Evolutionary conservation across 1,284 basidiomycete species (phyloP), one percentile per base, ranked within the genome.

Genomic region (Leccinum holopus): DNA sequence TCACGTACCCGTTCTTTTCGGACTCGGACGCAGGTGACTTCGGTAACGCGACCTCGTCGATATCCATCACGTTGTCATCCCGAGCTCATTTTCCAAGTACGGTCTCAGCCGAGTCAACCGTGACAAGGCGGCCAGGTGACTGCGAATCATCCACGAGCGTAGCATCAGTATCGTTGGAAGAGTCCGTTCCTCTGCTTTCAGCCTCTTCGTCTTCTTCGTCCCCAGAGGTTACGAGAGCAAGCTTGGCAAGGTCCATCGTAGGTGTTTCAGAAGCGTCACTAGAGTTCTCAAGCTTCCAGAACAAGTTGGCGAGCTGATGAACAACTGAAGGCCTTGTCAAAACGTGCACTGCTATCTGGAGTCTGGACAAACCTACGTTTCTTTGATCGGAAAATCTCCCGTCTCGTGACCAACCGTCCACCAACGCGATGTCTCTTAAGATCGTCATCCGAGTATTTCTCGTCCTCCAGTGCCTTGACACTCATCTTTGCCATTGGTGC

Each of bases 211-310:
- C 90, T 71, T 93, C 91, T 74, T 96, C 94, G 66, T 95, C 92
- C 69, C 92, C 87, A 3, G 92, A 91, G 3, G 94, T 94, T 18
- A 97, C 90, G 16, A 97, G 82, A 0, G 95, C 95, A n/a, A 97
- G 84, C 72, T 96, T 95, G 8, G 95, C 95, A 11, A 97, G 82
- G 69, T 96, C 92, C 53, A 94, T 79, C 5, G 88, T 87, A 0
- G 94, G 94, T 0, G 92, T 93, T 28, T 97, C 87, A 6, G 94
- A 84, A 6, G 86, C 74, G 1, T 79, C 76, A 44, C 87, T 83
- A 61, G 83, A 84, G 63, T 85, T 85, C 67, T 94, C 90, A 61
- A 97, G 82, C 61, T 90, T 82, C 75, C 81, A 84, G 78, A 96
- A 97, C 5, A 97, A 81, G 18, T 84, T 82, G 7, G 90, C 89